A percentile compares a stretch with the other conserved stretches of the same genome.
Evolutionary conservation across 2,329 filamentous ascomycete species (phyloP).

Genomic region (Mycogone perniciosa): DNA sequence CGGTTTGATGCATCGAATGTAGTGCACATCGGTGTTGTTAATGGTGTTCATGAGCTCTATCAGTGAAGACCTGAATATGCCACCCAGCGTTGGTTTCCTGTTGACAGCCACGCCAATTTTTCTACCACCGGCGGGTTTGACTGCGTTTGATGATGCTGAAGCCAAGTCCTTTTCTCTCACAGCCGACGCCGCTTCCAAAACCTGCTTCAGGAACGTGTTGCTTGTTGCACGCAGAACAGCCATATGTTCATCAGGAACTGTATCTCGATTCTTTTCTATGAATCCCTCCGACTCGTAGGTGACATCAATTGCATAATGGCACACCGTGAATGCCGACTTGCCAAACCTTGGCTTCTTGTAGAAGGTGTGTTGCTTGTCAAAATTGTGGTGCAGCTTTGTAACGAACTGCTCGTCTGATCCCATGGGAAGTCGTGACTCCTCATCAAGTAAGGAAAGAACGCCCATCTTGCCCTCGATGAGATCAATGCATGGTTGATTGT

Average conservation of each 20-base stretch:
- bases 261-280: constrained; percentile 99
- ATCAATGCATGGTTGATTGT: constrained; percentile 98
- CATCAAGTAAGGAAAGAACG: constrained; percentile 84
- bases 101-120: constrained; percentile 89
- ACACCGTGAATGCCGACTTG: constrained; percentile 95
- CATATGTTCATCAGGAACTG: constrained; percentile 96
- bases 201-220: constrained; percentile 77
- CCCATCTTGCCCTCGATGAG: constrained; percentile 96
- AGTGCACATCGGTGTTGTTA: constrained; percentile 96
- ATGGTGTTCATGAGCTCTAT: constrained; percentile 98
- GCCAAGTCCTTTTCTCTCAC: constrained; percentile 85
- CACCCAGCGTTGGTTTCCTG: constrained; percentile 92
- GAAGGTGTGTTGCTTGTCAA: constrained; percentile 91
- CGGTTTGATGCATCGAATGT: constrained; percentile 98
- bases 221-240: constrained; percentile 78
- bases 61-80: constrained; percentile 96
- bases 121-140: constrained; percentile 72
- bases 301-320: constrained; percentile 95
- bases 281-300: constrained; percentile 99
- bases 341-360: constrained; percentile 99
- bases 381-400: constrained; percentile 92
- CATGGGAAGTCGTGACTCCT: constrained; percentile 95
- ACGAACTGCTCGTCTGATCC: constrained; percentile 96
- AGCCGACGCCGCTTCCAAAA: constrained; percentile 76
- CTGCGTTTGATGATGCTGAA: constrained; percentile 58